Conservation (phyloP, 441 rosid species). For the Jatropha podagrica region DNA sequence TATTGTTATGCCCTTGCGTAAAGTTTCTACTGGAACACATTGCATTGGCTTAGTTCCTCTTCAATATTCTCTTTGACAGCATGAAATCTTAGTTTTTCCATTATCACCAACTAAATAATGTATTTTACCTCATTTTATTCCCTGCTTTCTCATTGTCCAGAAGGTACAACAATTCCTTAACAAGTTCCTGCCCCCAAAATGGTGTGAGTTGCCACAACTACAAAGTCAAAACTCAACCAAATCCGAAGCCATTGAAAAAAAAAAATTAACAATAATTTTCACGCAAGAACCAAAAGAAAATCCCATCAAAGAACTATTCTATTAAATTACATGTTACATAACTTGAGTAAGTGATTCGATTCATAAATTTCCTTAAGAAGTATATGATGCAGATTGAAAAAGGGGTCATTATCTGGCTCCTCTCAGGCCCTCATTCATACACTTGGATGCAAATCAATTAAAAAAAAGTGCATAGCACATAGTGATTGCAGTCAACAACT, state of each 20-base stretch:
- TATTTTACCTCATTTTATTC: constrained; percentile 31
- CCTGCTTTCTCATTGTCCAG: constrained; percentile 24
- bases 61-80: constrained; percentile 25
- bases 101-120: constrained; percentile 21
- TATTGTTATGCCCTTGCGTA: constrained; percentile 31
- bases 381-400: neutral
- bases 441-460: neutral
- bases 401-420: neutral
- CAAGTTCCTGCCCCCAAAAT: constrained; percentile 8
- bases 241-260: neutral
- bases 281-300: neutral
- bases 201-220: constrained; percentile 15
- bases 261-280: neutral
- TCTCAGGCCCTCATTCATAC: neutral
- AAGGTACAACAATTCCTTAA: constrained; percentile 4
- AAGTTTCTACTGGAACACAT: constrained; percentile 48
- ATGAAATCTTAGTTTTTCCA: constrained; percentile 23
- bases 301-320: neutral
- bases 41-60: constrained; percentile 29
- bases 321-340: neutral
- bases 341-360: neutral
- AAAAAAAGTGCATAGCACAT: no score
- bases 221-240: constrained; percentile 10
- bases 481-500: neutral
- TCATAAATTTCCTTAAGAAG: neutral